These are phyloP conservation scores for Mycena chlorophos DNA, from an alignment of 768 basidiomycete species.

Conservation along the genomic window DNA sequence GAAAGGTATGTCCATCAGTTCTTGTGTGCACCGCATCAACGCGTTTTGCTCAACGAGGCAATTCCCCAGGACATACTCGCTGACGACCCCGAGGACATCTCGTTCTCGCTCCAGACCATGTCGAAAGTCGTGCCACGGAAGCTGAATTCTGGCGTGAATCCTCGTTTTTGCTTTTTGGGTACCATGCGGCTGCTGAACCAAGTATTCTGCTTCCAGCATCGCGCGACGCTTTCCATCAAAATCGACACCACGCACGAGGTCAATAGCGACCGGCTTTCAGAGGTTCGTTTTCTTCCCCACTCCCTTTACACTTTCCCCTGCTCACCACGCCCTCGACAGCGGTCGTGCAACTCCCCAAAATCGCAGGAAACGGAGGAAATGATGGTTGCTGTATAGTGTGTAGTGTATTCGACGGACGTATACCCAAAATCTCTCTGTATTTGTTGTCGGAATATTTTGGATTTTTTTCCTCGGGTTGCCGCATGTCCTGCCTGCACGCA, in stretches of 20 bases:
- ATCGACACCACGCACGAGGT: slow-evolving; percentile 62
- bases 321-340: slow-evolving; percentile 1
- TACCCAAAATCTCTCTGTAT: too few relatives aligned
- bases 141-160: slow-evolving; percentile 27
- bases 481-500: too few relatives aligned
- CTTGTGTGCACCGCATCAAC: not conserved
- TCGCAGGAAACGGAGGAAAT: slow-evolving; percentile 15
- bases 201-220: slow-evolving; percentile 26
- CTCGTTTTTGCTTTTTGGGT: too few relatives aligned
- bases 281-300: slow-evolving; percentile 9
- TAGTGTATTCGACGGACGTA: too few relatives aligned
- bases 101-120: slow-evolving; percentile 47
- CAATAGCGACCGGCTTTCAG: slow-evolving; percentile 36
- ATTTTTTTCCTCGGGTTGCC: too few relatives aligned
- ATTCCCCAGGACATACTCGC: slow-evolving; percentile 44
- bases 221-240: slow-evolving; percentile 61
- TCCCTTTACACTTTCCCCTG: not conserved
- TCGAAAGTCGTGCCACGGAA: slow-evolving; percentile 39
- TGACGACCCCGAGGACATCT: slow-evolving; percentile 47
- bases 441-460: too few relatives aligned
- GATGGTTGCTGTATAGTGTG: slow-evolving; percentile 7
- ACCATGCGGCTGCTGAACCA: slow-evolving; percentile 6
- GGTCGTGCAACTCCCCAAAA: slow-evolving; percentile 15
- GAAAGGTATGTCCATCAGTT: slow-evolving; percentile 21
- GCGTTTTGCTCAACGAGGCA: not conserved